Evolutionary conservation across 73 alveolate genomes (phyloP), one percentile per base, ranked within the genome.

Genomic region (Urostyla sp.): DNA sequence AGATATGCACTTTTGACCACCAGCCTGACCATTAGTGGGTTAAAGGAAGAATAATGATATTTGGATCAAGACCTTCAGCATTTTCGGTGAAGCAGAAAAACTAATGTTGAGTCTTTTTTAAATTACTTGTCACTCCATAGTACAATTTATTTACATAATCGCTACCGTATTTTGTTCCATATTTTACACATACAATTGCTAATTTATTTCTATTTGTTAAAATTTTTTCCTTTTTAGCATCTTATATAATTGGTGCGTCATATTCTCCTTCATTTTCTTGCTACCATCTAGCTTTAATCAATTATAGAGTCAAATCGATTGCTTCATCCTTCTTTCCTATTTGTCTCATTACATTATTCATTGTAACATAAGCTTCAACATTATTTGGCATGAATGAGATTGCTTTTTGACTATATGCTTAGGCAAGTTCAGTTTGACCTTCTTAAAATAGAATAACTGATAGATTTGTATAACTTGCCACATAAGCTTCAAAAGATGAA

Each of bases 1-100:
- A 91, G 1, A 91, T 53, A 18, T 88, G 75, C 40, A 90, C 92
- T 78, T 91, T 91, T 23, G 92, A 89, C 96, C 95, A 90, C 96
- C 98, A 91, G 15, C 98, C 95, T 34, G 73, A 24, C 93, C 92
- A 91, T 7, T 75, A 76, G 6, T 86, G 67, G 58, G 57, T 55
- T 18, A 91, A 54, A 46, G 74, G 84, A 18, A 72, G 45, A 1
- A 81, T 50, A 15, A 56, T 31, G 16, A 91, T 91, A 15, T 75
- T 87, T 13, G 59, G 79, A 38, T 78, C 83, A 32, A 91, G 80
- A 0, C 94, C 94, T 20, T 63, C 54, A 11, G 92, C 49, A 49
- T 87, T 79, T 21, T 91, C 98, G 0, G 96, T 91, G 24, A 91
- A 84, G 72, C 98, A 91, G 54, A 46, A 55, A 55, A 91, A 91